A percentile compares a stretch with the other conserved stretches of the same genome.
Evolutionary conservation across 495 filamentous ascomycete species (phyloP).

Genomic region (Tuber magnatum): DNA sequence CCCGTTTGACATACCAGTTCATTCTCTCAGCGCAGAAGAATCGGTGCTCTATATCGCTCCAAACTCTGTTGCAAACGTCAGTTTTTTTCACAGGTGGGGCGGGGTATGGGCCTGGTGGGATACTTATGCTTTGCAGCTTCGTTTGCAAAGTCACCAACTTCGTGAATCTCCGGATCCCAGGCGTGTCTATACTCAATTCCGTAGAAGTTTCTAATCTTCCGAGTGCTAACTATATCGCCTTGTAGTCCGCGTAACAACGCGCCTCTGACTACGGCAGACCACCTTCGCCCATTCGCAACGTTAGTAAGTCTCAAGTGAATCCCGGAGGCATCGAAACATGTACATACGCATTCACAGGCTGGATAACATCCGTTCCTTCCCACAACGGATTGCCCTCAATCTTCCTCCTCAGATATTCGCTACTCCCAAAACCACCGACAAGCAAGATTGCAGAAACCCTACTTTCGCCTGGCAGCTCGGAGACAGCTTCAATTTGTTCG

Average conservation of each 20-base stretch:
- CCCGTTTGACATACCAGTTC: conserved; percentile 28
- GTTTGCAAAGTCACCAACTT: conserved; percentile 47
- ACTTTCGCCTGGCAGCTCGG: conserved; percentile 26
- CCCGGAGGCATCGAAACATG: not conserved
- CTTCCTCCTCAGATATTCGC: conserved; percentile 57
- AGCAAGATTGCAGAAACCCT: conserved; percentile 56
- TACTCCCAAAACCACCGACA: conserved; percentile 64
- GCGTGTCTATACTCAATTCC: conserved; percentile 65
- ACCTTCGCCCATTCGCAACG: conserved; percentile 38
- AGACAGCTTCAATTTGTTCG: conserved; percentile 26
- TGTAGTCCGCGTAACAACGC: conserved; percentile 62
- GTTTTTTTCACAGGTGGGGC: not conserved
- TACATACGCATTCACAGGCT: conserved; percentile 22
- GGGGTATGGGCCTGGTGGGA: not conserved
- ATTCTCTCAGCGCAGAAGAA: conserved; percentile 6
- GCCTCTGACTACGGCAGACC: conserved; percentile 62
- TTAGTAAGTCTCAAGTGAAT: not conserved
- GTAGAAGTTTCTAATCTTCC: conserved; percentile 63
- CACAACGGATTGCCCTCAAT: conserved; percentile 45
- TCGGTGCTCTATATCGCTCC: not conserved
- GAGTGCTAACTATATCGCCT: conserved; percentile 60
- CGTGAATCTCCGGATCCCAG: conserved; percentile 61
- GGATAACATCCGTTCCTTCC: conserved; percentile 11
- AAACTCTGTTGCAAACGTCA: not conserved
- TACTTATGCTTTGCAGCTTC: not conserved